Base-by-base conservation (phyloP, 371 early-diverging fungal species). In the Amoeboaphelidium protococcarum region DNA sequence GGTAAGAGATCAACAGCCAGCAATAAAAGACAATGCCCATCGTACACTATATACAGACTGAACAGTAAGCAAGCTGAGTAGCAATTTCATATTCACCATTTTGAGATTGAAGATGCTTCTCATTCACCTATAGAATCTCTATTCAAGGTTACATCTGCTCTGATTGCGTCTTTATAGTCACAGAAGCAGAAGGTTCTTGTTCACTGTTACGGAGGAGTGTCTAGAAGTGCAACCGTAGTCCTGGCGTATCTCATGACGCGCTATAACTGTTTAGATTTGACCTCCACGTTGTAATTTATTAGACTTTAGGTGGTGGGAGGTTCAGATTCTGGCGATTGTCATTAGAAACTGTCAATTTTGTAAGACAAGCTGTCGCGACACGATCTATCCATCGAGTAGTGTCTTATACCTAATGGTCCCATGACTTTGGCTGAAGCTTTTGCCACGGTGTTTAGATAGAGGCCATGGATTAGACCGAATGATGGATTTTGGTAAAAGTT, bases 401-500 rank as follows among this genome's bases (percentile, higher is more conserved):
- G n/a, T n/a, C n/a, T n/a, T n/a, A n/a, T n/a, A n/a, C n/a, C n/a
- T n/a, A n/a, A n/a, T n/a, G n/a, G n/a, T n/a, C n/a, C n/a, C 37
- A 10, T 31, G 37, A 31, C 37, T 6, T 16, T 31, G 37, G 37
- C 37, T 31, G 37, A 31, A 31, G 37, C 37, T 6, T 31, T 31
- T 31, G 6, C 10, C 12, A 47, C 19, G 16, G 4, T 37, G n/a
- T 37, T 45, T 23, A 44, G 54, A 53, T 42, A 48, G 13, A 55
- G 65, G 2, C 65, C 65, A 27, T 63, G 62, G 25, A 55, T 64
- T 13, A 56, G 65, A 2, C 65, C 65, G 12, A 64, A 64, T 46
- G 58, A 52, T 41, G 65, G 65, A 0, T 64, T 64, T 31, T 31
- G 37, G 37, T 10, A 31, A 16, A 31, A 31, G 37, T 31, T 31